Evolutionary conservation across 805 yeast species (phyloP).

Genomic region (Metschnikowia hibisci): DNA sequence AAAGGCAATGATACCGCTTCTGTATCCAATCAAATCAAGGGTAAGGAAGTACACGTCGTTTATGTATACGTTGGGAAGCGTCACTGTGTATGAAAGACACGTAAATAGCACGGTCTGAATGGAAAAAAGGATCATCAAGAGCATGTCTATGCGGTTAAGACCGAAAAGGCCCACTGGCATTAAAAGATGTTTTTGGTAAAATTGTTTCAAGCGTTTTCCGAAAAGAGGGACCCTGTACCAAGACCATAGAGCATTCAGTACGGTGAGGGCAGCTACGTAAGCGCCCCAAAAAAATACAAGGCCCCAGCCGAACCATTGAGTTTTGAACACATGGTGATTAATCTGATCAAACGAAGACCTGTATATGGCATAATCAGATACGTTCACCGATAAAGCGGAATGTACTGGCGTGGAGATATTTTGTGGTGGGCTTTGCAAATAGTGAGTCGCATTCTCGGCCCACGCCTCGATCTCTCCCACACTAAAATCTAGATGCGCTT

Average conservation of each 20-base stretch:
- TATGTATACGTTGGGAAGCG: slow-evolving; percentile 17
- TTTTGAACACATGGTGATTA: slow-evolving; percentile 19
- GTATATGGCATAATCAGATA: slow-evolving; percentile 10
- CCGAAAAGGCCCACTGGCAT: slow-evolving; percentile 6
- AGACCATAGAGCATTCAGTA: slow-evolving; percentile 12
- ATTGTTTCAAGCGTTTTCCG: slow-evolving; percentile 8
- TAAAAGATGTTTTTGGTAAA: slow-evolving; percentile 12
- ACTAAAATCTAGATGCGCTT: slow-evolving; percentile 11
- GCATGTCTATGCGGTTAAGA: slow-evolving; percentile 11
- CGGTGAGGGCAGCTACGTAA: slow-evolving; percentile 10
- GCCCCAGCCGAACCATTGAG: slow-evolving; percentile 21
- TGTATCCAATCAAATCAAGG: slow-evolving; percentile 17
- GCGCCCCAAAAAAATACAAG: slow-evolving; percentile 17
- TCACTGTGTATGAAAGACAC: slow-evolving; percentile 16
- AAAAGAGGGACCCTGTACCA: slow-evolving; percentile 11
- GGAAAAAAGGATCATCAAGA: slow-evolving; percentile 10
- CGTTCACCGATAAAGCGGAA: slow-evolving; percentile 14
- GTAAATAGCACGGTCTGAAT: slow-evolving; percentile 14
- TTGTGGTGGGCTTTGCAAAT: slow-evolving; percentile 12
- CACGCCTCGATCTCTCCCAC: slow-evolving; percentile 10
- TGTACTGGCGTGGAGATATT: slow-evolving; percentile 8
- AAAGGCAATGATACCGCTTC: slow-evolving; percentile 17
- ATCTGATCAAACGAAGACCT: slow-evolving; percentile 15
- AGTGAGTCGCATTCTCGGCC: slow-evolving; percentile 15
- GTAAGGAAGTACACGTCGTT: slow-evolving; percentile 14